Base-by-base conservation (phyloP, 2,329 filamentous ascomycete species). In the Macrophomina tecta region DNA sequence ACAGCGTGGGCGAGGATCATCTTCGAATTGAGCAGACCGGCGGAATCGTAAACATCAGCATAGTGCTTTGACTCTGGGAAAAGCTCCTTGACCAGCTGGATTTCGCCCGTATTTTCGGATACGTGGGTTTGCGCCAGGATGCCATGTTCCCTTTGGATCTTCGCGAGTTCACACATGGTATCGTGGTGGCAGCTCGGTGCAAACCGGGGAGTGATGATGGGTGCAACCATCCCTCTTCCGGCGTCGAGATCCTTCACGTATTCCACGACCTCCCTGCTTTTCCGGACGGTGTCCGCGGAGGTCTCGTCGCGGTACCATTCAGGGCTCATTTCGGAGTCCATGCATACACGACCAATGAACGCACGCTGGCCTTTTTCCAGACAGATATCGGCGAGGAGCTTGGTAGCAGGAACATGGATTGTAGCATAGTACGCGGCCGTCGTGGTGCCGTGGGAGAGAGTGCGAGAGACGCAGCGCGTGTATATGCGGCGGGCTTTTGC, bases 361-460 rank as follows among this genome's bases (percentile, higher is more conserved):
- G 95, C 95, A 64, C 95, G 86, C 80, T 99, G 95, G 52, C 95
- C 95, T 32, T 87, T 82, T 0, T 81, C 76, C n/a, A 92, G 84
- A 74, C 94, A 97, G 18, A 97, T 86, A 70, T 92, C 88, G 0
- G 94, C 91, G 5, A 99, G 89, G 7, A 97, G 85, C 76, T 97
- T 97, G n/a, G 95, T 99, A 1, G 93, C 89, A 0, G 87, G 84
- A 1, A 97, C 91, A 76, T 97, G 90, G 69, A 93, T 89, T 32
- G 95, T 98, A 67, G 94, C 94, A 78, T 91, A 98, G 84, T 98
- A 98, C n/a, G 92, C 88, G 5, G 93, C 93, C 11, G 92, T 95
- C 0, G 95, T 99, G 9, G 95, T 99, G 69, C 95, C 95, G 76
- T 97, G 89, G 28, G 92, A 86, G 11, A 99, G 86, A 0, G 93